Percentiles rank a stretch among this genome's conserved stretches.
phyloP scores from a whole-genome alignment of 768 basidiomycete genomes.

The Asterophora parasitica region DNA sequence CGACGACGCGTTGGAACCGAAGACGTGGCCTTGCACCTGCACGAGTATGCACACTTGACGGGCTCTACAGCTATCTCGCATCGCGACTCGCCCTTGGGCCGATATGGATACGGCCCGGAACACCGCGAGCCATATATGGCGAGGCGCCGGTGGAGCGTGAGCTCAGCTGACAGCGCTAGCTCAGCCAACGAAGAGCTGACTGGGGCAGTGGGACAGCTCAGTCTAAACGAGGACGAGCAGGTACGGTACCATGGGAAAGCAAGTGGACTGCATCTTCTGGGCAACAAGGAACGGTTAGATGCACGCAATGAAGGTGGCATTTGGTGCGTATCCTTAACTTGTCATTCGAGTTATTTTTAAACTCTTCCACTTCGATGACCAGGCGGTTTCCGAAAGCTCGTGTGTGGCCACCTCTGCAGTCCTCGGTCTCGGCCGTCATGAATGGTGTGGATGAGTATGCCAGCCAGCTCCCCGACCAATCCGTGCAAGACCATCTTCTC shows the following conservation, averaged over 20 bases:
- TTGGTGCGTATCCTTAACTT: constrained; percentile 42
- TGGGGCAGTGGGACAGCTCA: constrained; percentile 80
- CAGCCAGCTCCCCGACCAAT: constrained; percentile 48
- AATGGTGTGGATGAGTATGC: constrained; percentile 33
- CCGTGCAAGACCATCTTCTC: constrained; percentile 64
- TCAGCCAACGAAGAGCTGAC: constrained; percentile 42
- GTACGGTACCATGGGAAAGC: constrained; percentile 85
- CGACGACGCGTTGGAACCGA: constrained; percentile 44
- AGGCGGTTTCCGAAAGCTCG: constrained; percentile 84
- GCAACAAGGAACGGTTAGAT: constrained; percentile 54
- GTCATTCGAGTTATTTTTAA: neutral
- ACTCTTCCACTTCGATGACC: constrained; percentile 13
- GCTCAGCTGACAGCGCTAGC: constrained; percentile 26
- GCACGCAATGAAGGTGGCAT: constrained; percentile 71
- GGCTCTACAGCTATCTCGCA: constrained; percentile 19
- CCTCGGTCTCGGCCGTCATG: constrained; percentile 25
- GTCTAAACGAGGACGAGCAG: constrained; percentile 82
- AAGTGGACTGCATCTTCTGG: constrained; percentile 73
- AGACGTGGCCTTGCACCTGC: constrained; percentile 20
- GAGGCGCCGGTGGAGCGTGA: constrained; percentile 26
- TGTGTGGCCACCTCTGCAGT: constrained; percentile 72
- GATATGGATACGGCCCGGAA: neutral
- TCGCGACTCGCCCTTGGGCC: constrained; percentile 9
- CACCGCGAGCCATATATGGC: constrained; percentile 1
- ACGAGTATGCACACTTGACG: constrained; percentile 11